A percentile compares a stretch with the other conserved stretches of the same genome.
Conservation (phyloP, 345 rosid species). For the Melastoma malabathricum region DNA sequence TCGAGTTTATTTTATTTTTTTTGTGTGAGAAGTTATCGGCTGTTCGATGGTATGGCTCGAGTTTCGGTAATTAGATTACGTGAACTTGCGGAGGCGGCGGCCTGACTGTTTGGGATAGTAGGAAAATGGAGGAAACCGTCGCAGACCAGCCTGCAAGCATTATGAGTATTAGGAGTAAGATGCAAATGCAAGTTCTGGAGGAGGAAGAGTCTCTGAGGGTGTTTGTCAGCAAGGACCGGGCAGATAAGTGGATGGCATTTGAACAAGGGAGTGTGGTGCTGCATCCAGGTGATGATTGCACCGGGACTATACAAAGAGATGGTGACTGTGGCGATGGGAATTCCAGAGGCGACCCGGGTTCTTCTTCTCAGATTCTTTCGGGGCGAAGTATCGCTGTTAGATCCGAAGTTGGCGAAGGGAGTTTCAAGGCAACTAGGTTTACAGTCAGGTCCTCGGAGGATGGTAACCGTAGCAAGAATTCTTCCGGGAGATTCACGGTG, state of each 20-base stretch:
- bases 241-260: constrained; percentile 66
- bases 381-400: constrained; percentile 54
- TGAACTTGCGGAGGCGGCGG: no score
- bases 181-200: background rate
- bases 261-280: constrained; percentile 1
- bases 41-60: no score
- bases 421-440: constrained; percentile 24
- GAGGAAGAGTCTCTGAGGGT: constrained; percentile 8
- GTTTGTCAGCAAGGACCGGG: constrained; percentile 11
- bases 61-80: no score
- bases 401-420: constrained; percentile 31
- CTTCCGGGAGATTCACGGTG: constrained; percentile 13
- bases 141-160: constrained; percentile 1
- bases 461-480: constrained; percentile 18
- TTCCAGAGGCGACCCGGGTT: no score
- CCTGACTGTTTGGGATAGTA: no score
- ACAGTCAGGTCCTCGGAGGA: constrained; percentile 20
- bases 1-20: no score
- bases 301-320: no score
- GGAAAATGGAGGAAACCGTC: no score
- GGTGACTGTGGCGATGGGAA: no score
- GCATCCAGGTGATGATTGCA: no score
- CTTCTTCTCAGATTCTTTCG: constrained; percentile 13
- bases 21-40: no score
- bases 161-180: background rate